These are phyloP conservation scores for Tetrahymena borealis DNA, from an alignment of 73 alveolate species.

Conservation along the genomic window DNA sequence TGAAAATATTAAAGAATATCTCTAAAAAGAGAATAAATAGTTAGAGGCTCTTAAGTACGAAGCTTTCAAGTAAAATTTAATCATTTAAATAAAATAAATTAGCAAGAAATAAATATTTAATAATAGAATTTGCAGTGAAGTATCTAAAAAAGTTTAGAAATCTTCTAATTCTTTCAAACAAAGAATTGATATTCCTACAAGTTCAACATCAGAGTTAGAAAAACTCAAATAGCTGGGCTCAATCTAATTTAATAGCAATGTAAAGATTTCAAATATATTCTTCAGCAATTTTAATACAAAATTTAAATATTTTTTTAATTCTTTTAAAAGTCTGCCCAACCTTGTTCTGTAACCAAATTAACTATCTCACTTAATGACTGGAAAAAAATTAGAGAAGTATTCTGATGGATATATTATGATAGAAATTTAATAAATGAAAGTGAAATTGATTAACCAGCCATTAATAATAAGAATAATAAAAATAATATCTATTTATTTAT, in stretches of 20 bases:
- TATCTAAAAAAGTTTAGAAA: background rate
- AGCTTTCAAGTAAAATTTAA: background rate
- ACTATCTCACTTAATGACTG: background rate
- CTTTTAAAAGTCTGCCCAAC: background rate
- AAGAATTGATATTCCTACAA: background rate
- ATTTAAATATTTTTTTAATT: background rate
- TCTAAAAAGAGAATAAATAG: background rate
- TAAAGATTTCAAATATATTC: background rate
- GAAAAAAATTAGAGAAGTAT: background rate
- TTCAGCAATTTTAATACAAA: background rate
- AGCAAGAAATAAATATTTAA: background rate
- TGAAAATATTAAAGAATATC: background rate
- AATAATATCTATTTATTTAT: background rate
- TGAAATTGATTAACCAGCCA: background rate
- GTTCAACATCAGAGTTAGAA: background rate
- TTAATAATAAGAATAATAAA: background rate
- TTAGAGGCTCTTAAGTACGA: background rate
- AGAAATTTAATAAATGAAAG: background rate
- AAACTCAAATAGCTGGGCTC: background rate
- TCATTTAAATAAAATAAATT: background rate
- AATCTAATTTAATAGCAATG: background rate
- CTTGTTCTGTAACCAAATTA: background rate
- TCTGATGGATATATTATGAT: background rate
- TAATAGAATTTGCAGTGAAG: background rate
- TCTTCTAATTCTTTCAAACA: background rate